Base-by-base conservation (phyloP, 192 early-diverging fungal species). In the Umbelopsis sp. region DNA sequence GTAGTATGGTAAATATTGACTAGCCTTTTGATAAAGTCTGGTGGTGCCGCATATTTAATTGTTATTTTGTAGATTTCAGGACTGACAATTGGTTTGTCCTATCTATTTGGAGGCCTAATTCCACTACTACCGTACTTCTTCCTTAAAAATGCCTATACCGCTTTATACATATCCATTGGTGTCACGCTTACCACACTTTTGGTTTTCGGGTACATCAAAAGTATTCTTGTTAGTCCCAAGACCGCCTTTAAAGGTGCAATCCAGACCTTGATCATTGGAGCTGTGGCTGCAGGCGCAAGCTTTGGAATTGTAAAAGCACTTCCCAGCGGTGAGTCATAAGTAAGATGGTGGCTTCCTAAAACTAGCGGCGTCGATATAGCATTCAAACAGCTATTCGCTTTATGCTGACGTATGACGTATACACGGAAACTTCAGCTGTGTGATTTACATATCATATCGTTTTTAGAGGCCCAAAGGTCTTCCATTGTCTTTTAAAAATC, bases 71-170 rank as follows among this genome's bases (percentile, higher is more conserved):
- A 84, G 82, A 84, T 86, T 13, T 81, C 81, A 45, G 89, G 86
- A 0, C 52, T 85, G 10, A 89, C 89, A 1, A 87, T 89, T 65
- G 89, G 89, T 8, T 12, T 79, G 9, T 79, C 84, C 1, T 90
- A 90, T 77, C 83, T 90, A 66, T 21, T 86, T 15, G 89, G 89
- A 25, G 89, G 89, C 41, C 66, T 89, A 21, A 80, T 91, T n/a
- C 89, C 89, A 4, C 66, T 91, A 41, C 11, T 88, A 18, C 89
- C 89, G 0, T 91, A 91, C 75, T 64, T 85, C 7, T 79, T 85
- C 15, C 44, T 88, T 25, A 51, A 77, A 12, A 46, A 78, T 30
- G 74, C 84, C 10, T 22, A 13, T 13, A 44, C 49, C 0, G 89
- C 85, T 13, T 70, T 89, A 45, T 71, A 65, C 30, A 69, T 84